Evolutionary conservation across 148 eudicot genomes (phyloP).

Genomic region (Vaccinium corymbosum): DNA sequence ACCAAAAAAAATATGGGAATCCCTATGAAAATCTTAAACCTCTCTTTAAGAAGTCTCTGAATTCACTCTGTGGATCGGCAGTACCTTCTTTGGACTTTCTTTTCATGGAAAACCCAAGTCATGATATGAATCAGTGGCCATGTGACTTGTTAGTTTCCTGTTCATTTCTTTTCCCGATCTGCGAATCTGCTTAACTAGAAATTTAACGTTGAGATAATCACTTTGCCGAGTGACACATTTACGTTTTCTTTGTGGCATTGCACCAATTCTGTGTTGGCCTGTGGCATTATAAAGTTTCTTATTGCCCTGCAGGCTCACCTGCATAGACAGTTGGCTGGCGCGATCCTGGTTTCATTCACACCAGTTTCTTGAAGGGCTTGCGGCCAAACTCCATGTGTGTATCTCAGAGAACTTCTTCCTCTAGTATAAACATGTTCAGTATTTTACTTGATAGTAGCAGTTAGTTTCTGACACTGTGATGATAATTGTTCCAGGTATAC

Average conservation of each 20-base stretch:
- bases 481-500: constrained; percentile 45
- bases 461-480: background rate
- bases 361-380: constrained; percentile 79
- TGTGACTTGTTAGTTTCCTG: background rate
- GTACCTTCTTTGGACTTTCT: background rate
- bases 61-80: background rate
- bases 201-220: background rate
- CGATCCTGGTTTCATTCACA: constrained; percentile 81
- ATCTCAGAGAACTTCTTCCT: background rate
- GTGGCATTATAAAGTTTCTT: background rate
- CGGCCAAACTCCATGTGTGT: constrained; percentile 67
- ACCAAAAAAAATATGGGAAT: background rate
- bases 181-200: background rate
- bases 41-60: background rate
- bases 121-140: background rate
- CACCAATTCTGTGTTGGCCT: background rate
- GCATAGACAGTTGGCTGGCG: constrained; percentile 98
- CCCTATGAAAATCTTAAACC: background rate
- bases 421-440: background rate
- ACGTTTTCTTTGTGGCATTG: background rate
- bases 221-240: background rate
- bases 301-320: constrained; percentile 60
- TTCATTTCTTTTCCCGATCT: background rate
- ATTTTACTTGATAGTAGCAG: too few species aligned
- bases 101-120: background rate